Conservation (phyloP, 495 filamentous ascomycete genomes). For the Cenococcum geophilum region DNA sequence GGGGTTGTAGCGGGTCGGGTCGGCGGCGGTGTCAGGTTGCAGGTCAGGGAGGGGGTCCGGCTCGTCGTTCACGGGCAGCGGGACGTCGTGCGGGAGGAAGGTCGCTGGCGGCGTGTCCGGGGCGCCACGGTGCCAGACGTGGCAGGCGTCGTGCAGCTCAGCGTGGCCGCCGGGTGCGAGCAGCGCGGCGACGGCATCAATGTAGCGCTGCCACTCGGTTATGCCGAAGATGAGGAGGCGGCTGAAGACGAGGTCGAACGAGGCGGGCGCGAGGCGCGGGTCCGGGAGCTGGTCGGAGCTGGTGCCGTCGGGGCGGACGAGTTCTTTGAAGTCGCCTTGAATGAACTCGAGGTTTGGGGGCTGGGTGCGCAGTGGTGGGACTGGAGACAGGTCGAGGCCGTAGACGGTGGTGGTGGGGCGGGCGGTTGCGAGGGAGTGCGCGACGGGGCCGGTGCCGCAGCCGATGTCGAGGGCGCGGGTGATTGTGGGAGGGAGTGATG, state of each 20-base stretch:
- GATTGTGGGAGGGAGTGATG: constrained; percentile 1
- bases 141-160: constrained; percentile 10
- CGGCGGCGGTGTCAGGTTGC: too few relatives aligned
- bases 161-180: constrained; percentile 4
- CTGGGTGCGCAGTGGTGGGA: neutral
- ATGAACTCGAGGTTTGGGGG: constrained; percentile 5
- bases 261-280: neutral
- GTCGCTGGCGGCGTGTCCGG: neutral
- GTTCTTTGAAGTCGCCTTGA: constrained; percentile 14
- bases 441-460: constrained; percentile 8
- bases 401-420: neutral
- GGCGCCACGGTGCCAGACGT: constrained; percentile 5
- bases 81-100: neutral
- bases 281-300: neutral
- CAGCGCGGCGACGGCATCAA: neutral
- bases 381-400: constrained; percentile 9
- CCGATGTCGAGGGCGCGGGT: constrained; percentile 8
- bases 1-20: too few relatives aligned
- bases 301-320: neutral
- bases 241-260: constrained; percentile 10
- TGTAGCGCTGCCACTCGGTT: constrained; percentile 11
- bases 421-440: constrained; percentile 8
- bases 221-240: constrained; percentile 13
- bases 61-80: too few relatives aligned
- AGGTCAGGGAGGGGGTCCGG: too few relatives aligned